These are phyloP conservation scores for Phytopythium chamaehyphon DNA, from an alignment of 352 stramenopile species.

Conservation along the genomic window DNA sequence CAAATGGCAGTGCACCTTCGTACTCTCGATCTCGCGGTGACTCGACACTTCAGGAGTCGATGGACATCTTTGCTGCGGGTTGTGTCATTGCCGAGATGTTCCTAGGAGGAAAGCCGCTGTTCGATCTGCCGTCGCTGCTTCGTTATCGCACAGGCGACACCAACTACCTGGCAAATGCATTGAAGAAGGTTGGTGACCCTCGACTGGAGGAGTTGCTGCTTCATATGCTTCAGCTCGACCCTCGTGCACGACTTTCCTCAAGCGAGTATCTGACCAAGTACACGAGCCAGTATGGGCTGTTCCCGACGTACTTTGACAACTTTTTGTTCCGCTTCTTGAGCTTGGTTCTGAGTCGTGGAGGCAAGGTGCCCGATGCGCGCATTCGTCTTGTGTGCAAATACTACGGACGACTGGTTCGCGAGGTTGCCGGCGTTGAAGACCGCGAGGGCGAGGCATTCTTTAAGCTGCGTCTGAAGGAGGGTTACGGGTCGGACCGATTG, in stretches of 20 bases:
- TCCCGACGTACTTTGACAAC: conserved; percentile 84
- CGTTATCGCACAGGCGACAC: conserved; percentile 80
- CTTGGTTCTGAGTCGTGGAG: conserved; percentile 71
- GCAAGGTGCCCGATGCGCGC: conserved; percentile 88
- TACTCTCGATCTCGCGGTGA: conserved; percentile 47
- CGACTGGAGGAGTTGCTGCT: conserved; percentile 87
- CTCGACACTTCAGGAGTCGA: conserved; percentile 78
- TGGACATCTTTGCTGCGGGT: conserved; percentile 98
- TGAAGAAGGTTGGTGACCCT: conserved; percentile 92
- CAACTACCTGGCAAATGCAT: conserved; percentile 65
- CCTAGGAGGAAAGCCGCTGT: conserved; percentile 92
- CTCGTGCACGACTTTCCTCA: conserved; percentile 77
- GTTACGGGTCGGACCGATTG: conserved; percentile 71
- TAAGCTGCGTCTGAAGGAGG: conserved; percentile 75
- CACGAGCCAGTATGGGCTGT: conserved; percentile 50
- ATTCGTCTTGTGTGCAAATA: conserved; percentile 92
- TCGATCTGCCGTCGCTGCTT: conserved; percentile 92
- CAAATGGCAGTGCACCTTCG: conserved; percentile 15
- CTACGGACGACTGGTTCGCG: conserved; percentile 88
- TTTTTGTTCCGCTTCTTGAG: conserved; percentile 91
- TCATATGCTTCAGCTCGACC: conserved; percentile 94
- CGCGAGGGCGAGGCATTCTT: conserved; percentile 89
- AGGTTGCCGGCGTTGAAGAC: conserved; percentile 91
- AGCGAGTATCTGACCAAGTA: conserved; percentile 90
- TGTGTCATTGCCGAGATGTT: conserved; percentile 98